Evolutionary conservation across 805 yeast genomes (phyloP), one percentile per base, ranked within the genome.

Genomic region (Monosporozyma aquatica): DNA sequence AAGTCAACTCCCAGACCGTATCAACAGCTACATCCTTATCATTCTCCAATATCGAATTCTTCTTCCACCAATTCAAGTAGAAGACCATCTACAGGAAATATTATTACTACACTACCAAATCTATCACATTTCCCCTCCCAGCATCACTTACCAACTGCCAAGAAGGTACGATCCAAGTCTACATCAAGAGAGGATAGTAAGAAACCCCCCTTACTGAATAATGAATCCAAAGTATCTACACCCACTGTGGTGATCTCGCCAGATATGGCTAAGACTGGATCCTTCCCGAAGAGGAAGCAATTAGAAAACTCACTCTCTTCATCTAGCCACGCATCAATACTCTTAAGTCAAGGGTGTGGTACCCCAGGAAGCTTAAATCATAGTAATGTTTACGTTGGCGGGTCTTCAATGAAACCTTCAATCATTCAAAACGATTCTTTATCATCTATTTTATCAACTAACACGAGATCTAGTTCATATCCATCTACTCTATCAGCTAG

Each of bases 41-140:
- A 32, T 17, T 32, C 35, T 5, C 35, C 35, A 4, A 32, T 32
- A 13, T 40, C 70, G 94, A 87, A 14, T 95, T 24, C 11, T 3
- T 36, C 43, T 5, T 44, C 50, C 2, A 26, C 27, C 6, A 13
- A 26, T 24, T 38, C 46, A 14, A 44, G 43, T 30, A 42, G 50
- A 23, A 29, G 50, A 21, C 47, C 50, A 10, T 47, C 49, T 3
- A 10, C 32, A 4, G 40, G 36, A 2, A 43, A 40, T 17, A 13
- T 35, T 4, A 30, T 25, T 2, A 35, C 37, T 6, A 11, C 24
- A 6, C 11, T 34, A 11, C 18, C 25, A 9, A 5, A 35, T 13
- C 29, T 39, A 9, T 9, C 35, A 17, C 35, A 32, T 3, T 32
- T 32, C 23, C 35, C 35, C 22, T 32, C 35, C 9, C 35, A 32